phyloP scores from a whole-genome alignment of 495 filamentous ascomycete genomes.

The Hypoxylon rickii region DNA sequence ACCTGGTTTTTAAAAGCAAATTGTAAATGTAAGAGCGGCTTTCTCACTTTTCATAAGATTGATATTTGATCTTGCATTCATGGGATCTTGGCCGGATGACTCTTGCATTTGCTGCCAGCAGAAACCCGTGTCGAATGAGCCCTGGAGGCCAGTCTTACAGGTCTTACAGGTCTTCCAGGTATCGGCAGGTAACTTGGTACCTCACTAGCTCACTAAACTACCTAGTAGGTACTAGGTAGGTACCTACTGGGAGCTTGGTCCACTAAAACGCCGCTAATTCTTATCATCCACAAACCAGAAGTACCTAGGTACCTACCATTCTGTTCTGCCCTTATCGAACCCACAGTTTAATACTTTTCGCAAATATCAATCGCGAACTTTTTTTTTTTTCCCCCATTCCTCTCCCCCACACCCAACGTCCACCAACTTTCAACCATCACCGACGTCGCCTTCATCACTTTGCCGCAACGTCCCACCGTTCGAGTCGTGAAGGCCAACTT shows the following conservation, averaged over 20 bases:
- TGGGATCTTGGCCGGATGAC: slow-evolving; percentile 42
- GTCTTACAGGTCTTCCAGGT: too few species aligned
- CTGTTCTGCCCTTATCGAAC: slow-evolving; percentile 30
- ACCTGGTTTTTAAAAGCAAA: too few species aligned
- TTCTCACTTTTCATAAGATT: too few species aligned
- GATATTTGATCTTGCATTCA: not conserved
- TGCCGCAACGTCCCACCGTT: slow-evolving; percentile 68
- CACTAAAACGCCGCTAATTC: too few species aligned
- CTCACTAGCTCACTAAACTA: too few species aligned
- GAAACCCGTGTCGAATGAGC: too few species aligned
- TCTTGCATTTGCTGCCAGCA: slow-evolving; percentile 21
- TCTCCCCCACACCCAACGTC: not conserved
- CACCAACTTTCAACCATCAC: slow-evolving; percentile 18
- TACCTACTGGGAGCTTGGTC: not conserved
- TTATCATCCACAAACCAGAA: too few species aligned
- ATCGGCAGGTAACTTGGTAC: too few species aligned
- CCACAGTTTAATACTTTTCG: slow-evolving; percentile 18
- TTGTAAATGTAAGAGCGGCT: too few species aligned
- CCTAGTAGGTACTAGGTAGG: too few species aligned
- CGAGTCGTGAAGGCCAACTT: slow-evolving; percentile 66
- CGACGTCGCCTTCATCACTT: slow-evolving; percentile 71
- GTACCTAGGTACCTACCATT: not conserved
- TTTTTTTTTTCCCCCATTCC: too few species aligned
- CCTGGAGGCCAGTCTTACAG: too few species aligned
- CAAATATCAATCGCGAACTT: slow-evolving; percentile 14